Evolutionary conservation across 2,329 filamentous ascomycete species (phyloP).

Genomic region (Fusarium dimerum): DNA sequence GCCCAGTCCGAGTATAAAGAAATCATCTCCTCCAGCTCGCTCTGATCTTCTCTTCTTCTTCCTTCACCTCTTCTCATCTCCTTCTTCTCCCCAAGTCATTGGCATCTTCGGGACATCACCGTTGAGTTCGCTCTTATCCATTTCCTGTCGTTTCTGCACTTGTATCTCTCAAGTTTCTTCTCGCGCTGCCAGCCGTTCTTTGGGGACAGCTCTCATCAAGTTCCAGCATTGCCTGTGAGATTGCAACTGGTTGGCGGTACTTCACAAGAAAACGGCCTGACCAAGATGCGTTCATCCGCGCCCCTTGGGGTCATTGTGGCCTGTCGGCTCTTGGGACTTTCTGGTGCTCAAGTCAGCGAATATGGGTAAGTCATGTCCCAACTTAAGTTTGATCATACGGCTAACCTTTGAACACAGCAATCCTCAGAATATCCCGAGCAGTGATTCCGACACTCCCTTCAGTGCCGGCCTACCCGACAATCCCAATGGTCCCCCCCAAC

Average conservation of each 20-base stretch:
- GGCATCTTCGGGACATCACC: conserved; percentile 9
- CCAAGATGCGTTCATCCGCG: conserved; percentile 41
- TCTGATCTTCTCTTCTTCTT: conserved; percentile 10
- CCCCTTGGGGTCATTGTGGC: conserved; percentile 39
- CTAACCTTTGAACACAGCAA: conserved; percentile 15
- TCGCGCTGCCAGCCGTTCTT: not conserved
- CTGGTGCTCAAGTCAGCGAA: conserved; percentile 34
- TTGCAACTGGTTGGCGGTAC: not conserved
- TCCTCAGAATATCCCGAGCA: conserved; percentile 10
- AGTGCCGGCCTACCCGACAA: conserved; percentile 13
- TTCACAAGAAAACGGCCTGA: conserved; percentile 7
- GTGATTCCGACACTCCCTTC: conserved; percentile 9
- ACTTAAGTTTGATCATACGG: not conserved
- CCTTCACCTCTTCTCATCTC: conserved; percentile 5
- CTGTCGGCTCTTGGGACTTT: conserved; percentile 35
- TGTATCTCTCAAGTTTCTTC: conserved; percentile 14
- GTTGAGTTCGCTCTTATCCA: conserved; percentile 15
- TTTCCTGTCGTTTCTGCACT: conserved; percentile 15
- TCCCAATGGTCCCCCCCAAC: conserved; percentile 16
- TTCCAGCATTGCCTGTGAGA: not conserved
- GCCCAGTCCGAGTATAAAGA: conserved; percentile 5
- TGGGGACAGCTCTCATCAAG: not conserved
- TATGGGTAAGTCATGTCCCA: conserved; percentile 33
- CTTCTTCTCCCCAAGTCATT: conserved; percentile 16
- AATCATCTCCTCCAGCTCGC: conserved; percentile 4